Evolutionary conservation across 2,329 filamentous ascomycete genomes (phyloP).

Genomic region (Talaromyces sp.): DNA sequence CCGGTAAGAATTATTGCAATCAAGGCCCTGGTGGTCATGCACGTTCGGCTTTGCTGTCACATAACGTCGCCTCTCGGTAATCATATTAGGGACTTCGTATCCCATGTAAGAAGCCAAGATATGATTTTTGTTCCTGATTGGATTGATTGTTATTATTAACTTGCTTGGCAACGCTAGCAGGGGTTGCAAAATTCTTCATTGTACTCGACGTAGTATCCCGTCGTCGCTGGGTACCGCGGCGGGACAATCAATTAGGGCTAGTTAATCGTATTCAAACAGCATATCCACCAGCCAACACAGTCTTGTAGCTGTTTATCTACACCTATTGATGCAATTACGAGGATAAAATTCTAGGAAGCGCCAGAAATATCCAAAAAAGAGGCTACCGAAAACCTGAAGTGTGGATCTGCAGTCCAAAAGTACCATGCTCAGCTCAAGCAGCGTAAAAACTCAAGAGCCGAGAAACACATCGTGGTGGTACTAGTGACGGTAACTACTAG

Average conservation of each 20-base stretch:
- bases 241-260: not conserved
- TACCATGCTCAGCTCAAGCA: not conserved
- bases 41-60: not conserved
- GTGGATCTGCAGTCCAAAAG: not conserved
- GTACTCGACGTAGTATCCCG: slow-evolving; percentile 3
- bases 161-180: not conserved
- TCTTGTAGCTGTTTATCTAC: not conserved
- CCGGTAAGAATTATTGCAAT: not conserved
- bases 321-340: not conserved
- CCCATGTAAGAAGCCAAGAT: not conserved
- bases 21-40: not conserved
- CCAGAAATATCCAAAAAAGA: not conserved
- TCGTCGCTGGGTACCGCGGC: not conserved
- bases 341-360: not conserved
- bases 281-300: not conserved
- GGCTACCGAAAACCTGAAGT: not conserved
- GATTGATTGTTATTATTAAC: not conserved
- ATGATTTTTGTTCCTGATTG: not conserved
- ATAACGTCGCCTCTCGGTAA: not conserved
- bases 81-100: not conserved
- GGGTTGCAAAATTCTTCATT: not conserved
- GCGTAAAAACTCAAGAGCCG: not conserved
- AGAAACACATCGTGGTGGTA: not conserved
- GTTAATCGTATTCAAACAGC: not conserved
- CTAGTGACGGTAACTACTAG: not conserved